Percentiles rank a stretch among this genome's conserved stretches.
phyloP scores from a whole-genome alignment of 2,329 filamentous ascomycete species.

The Tolypocladium paradoxum region DNA sequence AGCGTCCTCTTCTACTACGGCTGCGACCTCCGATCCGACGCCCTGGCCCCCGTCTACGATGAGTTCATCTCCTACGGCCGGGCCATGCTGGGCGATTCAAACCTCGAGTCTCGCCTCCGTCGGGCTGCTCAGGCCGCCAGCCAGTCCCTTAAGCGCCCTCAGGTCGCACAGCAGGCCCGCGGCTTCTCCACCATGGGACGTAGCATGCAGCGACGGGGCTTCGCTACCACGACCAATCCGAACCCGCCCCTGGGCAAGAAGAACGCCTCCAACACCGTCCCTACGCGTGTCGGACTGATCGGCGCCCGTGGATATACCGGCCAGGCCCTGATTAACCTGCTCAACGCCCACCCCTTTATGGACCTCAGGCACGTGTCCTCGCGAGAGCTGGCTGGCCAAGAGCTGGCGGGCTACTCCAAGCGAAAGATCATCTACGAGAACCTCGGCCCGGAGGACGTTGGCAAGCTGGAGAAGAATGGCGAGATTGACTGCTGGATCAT shows the following conservation, averaged over 20 bases:
- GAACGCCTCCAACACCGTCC: constrained; percentile 71
- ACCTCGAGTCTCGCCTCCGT: constrained; percentile 76
- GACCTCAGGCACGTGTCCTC: constrained; percentile 88
- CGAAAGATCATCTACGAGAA: constrained; percentile 88
- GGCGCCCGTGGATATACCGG: constrained; percentile 87
- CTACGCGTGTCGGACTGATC: constrained; percentile 75
- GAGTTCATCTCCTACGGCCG: constrained; percentile 77
- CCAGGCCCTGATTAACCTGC: constrained; percentile 64
- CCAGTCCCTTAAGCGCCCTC: constrained; percentile 28
- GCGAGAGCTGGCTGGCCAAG: constrained; percentile 78
- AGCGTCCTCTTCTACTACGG: constrained; percentile 97
- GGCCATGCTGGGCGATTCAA: constrained; percentile 80
- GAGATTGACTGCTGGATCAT: constrained; percentile 95
- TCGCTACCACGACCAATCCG: constrained; percentile 34
- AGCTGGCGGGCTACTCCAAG: constrained; percentile 84
- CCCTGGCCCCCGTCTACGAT: constrained; percentile 67
- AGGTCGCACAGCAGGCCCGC: constrained; percentile 12
- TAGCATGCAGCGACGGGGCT: constrained; percentile 11
- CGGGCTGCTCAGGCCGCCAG: constrained; percentile 63
- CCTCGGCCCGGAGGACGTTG: constrained; percentile 75
- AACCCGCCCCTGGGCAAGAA: constrained; percentile 84
- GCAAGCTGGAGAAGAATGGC: constrained; percentile 70
- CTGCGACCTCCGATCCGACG: constrained; percentile 66
- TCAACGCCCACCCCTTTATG: constrained; percentile 82
- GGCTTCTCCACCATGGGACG: constrained; percentile 7